Evolutionary conservation across 257 asterid genomes (phyloP).

Genomic region (Haberlea rhodopensis): DNA sequence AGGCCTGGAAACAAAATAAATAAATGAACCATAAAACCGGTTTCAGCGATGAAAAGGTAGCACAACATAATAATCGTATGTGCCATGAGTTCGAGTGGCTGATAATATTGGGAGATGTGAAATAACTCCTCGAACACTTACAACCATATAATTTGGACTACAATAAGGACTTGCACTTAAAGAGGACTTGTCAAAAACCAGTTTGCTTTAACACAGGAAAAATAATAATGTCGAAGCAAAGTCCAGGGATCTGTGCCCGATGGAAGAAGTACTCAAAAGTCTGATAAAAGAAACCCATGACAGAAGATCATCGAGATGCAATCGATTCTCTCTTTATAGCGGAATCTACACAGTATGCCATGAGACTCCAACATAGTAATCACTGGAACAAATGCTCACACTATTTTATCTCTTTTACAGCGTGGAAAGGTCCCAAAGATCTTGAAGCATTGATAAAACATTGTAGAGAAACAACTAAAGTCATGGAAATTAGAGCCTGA

Average conservation of each 20-base stretch:
- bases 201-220: too few species aligned
- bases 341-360: neutral
- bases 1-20: slow-evolving; percentile 53
- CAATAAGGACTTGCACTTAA: too few species aligned
- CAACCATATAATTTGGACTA: slow-evolving; percentile 5
- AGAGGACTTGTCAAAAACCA: too few species aligned
- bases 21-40: slow-evolving; percentile 11
- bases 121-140: neutral
- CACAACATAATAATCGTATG: slow-evolving; percentile 6
- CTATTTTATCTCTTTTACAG: slow-evolving; percentile 1
- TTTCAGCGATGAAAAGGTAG: slow-evolving; percentile 2
- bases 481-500: neutral
- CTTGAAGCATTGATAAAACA: neutral
- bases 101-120: slow-evolving; percentile 7
- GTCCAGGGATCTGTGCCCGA: slow-evolving; percentile 1
- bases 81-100: neutral
- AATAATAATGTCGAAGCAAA: too few species aligned
- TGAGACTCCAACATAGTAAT: neutral
- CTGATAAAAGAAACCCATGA: neutral
- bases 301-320: neutral
- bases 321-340: neutral
- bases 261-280: slow-evolving; percentile 12
- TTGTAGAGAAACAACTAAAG: neutral
- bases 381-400: neutral
- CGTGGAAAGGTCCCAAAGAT: slow-evolving; percentile 5